Base-by-base conservation (phyloP, 2,329 filamentous ascomycete genomes). In the Xylariales sp. region DNA sequence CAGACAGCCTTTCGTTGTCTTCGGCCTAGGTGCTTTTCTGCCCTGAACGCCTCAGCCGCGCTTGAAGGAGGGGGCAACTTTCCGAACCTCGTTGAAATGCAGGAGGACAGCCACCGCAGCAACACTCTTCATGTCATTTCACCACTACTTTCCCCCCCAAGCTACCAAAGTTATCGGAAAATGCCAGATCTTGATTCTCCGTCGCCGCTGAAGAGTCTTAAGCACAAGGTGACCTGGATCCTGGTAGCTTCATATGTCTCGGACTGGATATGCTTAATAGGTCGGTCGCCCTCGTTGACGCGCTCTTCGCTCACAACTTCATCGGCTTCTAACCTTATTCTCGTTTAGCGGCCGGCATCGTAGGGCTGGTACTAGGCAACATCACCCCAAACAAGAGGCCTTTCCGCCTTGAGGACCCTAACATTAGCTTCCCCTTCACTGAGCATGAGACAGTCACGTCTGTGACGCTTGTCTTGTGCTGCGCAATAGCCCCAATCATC, bases 391-490 rank as follows among this genome's bases (percentile, higher is more conserved):
- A 82, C 54, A 78, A 80, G 51, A 73, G 82, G 25, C 81, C 82
- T 0, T 91, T 93, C 60, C 82, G 78, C 24, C 73, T 88, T 5
- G 69, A 80, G 48, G 82, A 96, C 55, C 78, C 82, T 16, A 76
- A 78, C 46, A 95, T 96, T 55, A 82, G 78, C 14, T 94, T 84
- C 52, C 89, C 90, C 0, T 81, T 77, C 52, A 77, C 77, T 37
- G 68, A 74, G 10, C 57, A 83, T 16, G 87, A 95, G 54, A 88
- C 83, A 3, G 82, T 96, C 12, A 78, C 82, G 0, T 76, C 77
- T 4, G 74, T 69, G 51, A 69, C 85, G 7, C 71, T 94, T 10
- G 61, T 82, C 12, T 57, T 88, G n/a, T 71, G 84, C 45, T 72
- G 72, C 32, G 67, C 86, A 16, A 59, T 80, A 25, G 70, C 77